A percentile compares a stretch with the other conserved stretches of the same genome.
Evolutionary conservation across 2,329 filamentous ascomycete genomes (phyloP).

Genomic region (Alternaria tenuissima): DNA sequence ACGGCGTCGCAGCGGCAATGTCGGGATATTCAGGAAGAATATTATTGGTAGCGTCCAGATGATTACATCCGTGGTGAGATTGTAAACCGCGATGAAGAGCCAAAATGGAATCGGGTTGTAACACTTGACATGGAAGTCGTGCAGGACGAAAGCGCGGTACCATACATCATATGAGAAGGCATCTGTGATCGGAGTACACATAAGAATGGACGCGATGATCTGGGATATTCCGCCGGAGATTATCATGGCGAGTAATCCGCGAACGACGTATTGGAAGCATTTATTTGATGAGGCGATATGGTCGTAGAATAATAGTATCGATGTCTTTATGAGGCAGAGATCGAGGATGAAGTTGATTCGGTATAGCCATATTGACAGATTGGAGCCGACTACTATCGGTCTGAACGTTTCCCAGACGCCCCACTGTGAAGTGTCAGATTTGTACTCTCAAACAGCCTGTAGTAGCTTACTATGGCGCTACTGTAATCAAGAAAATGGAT

Average conservation of each 20-base stretch:
- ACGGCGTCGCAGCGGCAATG: conserved; percentile 57
- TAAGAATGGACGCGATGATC: conserved; percentile 37
- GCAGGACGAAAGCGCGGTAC: conserved; percentile 22
- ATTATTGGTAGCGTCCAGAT: conserved; percentile 56
- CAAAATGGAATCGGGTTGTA: conserved; percentile 39
- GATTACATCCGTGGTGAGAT: conserved; percentile 52
- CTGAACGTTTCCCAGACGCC: conserved; percentile 13
- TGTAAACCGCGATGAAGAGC: conserved; percentile 51
- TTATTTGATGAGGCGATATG: conserved; percentile 39
- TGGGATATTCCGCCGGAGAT: conserved; percentile 35
- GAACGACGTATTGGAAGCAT: conserved; percentile 35
- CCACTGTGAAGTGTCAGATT: not conserved
- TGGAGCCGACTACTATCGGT: conserved; percentile 16
- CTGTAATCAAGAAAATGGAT: conserved; percentile 36
- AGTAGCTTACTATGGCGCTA: conserved; percentile 21
- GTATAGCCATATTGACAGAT: conserved; percentile 41
- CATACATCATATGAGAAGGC: conserved; percentile 39
- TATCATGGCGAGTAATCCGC: conserved; percentile 32
- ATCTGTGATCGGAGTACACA: conserved; percentile 38
- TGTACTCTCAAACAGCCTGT: no score
- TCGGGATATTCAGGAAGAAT: conserved; percentile 55
- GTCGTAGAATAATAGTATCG: conserved; percentile 45
- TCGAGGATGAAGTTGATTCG: conserved; percentile 40
- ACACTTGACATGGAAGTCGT: conserved; percentile 29
- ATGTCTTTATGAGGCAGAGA: conserved; percentile 43